A percentile compares a stretch with the other conserved stretches of the same genome.
Evolutionary conservation across 73 alveolate genomes (phyloP).

Genomic region (Paraurostyla sp.): DNA sequence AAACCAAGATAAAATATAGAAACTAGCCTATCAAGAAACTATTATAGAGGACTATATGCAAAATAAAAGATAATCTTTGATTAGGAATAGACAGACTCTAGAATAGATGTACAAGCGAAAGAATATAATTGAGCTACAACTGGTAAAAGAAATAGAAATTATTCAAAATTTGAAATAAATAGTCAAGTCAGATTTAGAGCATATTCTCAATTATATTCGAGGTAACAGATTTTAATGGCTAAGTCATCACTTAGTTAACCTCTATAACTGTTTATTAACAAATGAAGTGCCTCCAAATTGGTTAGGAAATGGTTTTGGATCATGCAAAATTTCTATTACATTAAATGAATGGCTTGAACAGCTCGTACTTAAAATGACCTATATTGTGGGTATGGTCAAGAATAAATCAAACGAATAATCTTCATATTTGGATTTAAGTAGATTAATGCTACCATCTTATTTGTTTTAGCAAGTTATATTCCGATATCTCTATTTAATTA

Average conservation of each 20-base stretch:
- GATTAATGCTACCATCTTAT: neutral
- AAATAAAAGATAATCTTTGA: no score
- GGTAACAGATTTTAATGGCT: conserved; percentile 25
- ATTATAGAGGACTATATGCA: neutral
- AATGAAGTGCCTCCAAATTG: neutral
- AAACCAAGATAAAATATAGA: no score
- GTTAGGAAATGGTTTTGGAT: conserved; percentile 3
- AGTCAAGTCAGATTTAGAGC: neutral
- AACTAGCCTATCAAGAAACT: no score
- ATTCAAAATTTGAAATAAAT: neutral
- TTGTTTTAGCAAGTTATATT: neutral
- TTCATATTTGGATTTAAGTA: neutral
- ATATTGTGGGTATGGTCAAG: neutral
- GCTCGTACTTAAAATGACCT: neutral
- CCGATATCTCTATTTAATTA: neutral
- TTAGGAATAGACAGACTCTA: neutral
- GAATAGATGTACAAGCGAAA: neutral
- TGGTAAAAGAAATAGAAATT: neutral
- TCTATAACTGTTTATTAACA: neutral
- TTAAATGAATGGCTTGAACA: conserved; percentile 8
- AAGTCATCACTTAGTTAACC: neutral
- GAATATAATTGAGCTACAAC: neutral
- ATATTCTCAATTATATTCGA: neutral
- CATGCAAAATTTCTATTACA: neutral
- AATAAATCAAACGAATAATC: neutral